Evolutionary conservation across 2,329 filamentous ascomycete genomes (phyloP).

Genomic region (Rosellinia necatrix): DNA sequence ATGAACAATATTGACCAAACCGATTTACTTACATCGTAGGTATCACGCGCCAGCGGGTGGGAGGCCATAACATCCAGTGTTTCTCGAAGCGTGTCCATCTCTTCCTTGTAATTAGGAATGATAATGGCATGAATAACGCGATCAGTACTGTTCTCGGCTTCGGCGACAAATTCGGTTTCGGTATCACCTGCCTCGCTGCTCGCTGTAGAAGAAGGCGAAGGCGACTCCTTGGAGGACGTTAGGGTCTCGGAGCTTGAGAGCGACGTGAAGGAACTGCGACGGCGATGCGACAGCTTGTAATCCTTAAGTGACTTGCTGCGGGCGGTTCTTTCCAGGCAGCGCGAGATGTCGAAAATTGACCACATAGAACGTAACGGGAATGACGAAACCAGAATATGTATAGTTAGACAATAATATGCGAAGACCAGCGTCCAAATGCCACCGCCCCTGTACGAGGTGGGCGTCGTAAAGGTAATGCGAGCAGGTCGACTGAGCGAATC

Average conservation of each 20-base stretch:
- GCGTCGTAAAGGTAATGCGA: constrained; percentile 37
- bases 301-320: constrained; percentile 52
- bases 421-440: constrained; percentile 60
- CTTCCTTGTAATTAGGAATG: constrained; percentile 76
- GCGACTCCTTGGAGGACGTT: constrained; percentile 49
- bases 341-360: constrained; percentile 63
- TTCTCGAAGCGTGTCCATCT: constrained; percentile 68
- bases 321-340: constrained; percentile 51
- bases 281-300: constrained; percentile 52
- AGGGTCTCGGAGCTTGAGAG: constrained; percentile 61
- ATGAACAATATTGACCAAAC: background rate
- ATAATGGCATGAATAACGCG: constrained; percentile 68
- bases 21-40: constrained; percentile 67
- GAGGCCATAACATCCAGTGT: constrained; percentile 71
- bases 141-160: constrained; percentile 49
- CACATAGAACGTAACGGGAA: constrained; percentile 68
- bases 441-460: constrained; percentile 45
- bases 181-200: constrained; percentile 58
- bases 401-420: constrained; percentile 67
- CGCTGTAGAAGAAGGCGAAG: constrained; percentile 47
- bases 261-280: constrained; percentile 59
- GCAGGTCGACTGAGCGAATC: constrained; percentile 44
- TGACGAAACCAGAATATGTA: constrained; percentile 66
- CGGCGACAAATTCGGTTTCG: constrained; percentile 52
- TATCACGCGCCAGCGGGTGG: constrained; percentile 64